Evolutionary conservation across 768 basidiomycete genomes (phyloP).

Genomic region (Lactarius vividus): DNA sequence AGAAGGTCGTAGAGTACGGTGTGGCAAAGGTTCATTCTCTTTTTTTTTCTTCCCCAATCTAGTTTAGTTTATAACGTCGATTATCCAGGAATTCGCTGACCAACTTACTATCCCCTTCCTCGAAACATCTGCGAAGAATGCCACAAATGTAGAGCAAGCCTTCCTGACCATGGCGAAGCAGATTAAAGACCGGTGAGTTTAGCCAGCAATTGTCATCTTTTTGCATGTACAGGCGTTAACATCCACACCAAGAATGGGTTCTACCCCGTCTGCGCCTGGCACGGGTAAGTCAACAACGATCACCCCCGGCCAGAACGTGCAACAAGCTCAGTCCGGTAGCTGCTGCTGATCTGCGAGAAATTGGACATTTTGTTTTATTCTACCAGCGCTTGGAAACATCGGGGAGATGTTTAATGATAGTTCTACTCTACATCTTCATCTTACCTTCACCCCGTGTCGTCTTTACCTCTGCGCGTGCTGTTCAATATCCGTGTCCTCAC

Average conservation of each 20-base stretch:
- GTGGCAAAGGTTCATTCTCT: conserved; percentile 66
- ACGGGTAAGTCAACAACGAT: conserved; percentile 81
- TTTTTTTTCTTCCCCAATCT: neutral
- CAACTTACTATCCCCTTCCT: conserved; percentile 92
- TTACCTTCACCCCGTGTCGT: conserved; percentile 26
- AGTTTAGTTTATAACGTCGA: conserved; percentile 12
- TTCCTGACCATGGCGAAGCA: conserved; percentile 99
- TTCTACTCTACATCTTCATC: conserved; percentile 25
- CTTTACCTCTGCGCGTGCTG: conserved; percentile 25
- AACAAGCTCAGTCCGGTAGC: conserved; percentile 65
- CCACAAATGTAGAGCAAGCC: conserved; percentile 97
- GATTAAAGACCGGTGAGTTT: conserved; percentile 80
- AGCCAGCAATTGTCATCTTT: neutral
- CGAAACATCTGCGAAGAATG: conserved; percentile 99
- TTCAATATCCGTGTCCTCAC: conserved; percentile 25
- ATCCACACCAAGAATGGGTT: conserved; percentile 66
- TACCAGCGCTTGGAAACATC: conserved; percentile 25
- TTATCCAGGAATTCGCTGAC: conserved; percentile 83
- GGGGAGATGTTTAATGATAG: conserved; percentile 28
- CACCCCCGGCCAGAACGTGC: conserved; percentile 80
- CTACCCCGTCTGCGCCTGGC: conserved; percentile 69
- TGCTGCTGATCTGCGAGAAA: conserved; percentile 64
- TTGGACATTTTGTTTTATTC: conserved; percentile 27
- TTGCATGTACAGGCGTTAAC: neutral
- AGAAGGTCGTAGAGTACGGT: conserved; percentile 91